A percentile compares a stretch with the other conserved stretches of the same genome.
Conservation (phyloP, 2,329 filamentous ascomycete genomes). For the Nemania diffusa region DNA sequence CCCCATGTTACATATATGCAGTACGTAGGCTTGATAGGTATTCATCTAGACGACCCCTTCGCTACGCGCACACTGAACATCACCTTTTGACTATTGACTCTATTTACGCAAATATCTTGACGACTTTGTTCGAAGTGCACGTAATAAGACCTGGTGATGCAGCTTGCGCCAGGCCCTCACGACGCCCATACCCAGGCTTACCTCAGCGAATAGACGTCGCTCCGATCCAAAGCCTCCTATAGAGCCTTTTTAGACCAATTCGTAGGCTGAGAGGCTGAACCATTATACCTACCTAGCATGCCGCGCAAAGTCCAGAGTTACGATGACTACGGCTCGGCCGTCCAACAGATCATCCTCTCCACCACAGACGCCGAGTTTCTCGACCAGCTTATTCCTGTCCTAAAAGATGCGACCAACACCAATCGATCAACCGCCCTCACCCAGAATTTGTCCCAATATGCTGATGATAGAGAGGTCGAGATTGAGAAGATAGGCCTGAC, state of each 20-base stretch:
- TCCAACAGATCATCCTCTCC: constrained; percentile 84
- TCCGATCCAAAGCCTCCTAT: not conserved
- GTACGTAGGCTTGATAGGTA: too few species aligned
- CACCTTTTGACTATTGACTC: not conserved
- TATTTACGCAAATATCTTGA: not conserved
- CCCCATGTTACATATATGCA: not conserved
- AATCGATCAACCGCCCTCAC: constrained; percentile 78
- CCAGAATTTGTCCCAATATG: constrained; percentile 82
- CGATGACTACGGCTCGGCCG: constrained; percentile 51
- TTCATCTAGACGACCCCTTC: not conserved
- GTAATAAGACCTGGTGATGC: constrained; percentile 7
- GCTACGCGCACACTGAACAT: not conserved
- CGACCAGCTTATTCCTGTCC: constrained; percentile 91
- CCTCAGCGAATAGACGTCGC: not conserved
- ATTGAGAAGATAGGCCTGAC: constrained; percentile 95
- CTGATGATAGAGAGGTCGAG: constrained; percentile 85
- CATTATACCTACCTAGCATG: constrained; percentile 35
- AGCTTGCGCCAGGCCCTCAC: constrained; percentile 8
- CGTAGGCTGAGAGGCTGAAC: not conserved
- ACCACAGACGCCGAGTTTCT: constrained; percentile 93
- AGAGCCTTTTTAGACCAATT: not conserved
- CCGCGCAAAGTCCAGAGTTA: constrained; percentile 49
- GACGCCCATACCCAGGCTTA: not conserved
- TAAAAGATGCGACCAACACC: constrained; percentile 86
- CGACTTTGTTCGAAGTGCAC: not conserved